A percentile compares a stretch with the other conserved stretches of the same genome.
Evolutionary conservation across 352 stramenopile genomes (phyloP).

Genomic region (Phytophthora boehmeriae): DNA sequence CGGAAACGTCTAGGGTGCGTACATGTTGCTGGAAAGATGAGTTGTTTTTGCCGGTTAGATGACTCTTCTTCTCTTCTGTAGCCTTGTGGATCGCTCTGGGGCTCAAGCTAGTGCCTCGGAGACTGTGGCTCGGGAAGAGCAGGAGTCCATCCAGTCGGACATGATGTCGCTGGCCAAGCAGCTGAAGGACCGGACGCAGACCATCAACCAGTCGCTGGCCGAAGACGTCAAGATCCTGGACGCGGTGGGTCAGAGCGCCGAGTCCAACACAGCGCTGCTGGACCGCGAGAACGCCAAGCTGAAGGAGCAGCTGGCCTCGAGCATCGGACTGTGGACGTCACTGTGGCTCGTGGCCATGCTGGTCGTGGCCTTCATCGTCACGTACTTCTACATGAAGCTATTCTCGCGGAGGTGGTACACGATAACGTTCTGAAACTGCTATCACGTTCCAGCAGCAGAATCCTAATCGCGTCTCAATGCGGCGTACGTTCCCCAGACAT

Average conservation of each 20-base stretch:
- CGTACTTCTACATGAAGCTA: slow-evolving; percentile 84
- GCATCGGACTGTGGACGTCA: slow-evolving; percentile 80
- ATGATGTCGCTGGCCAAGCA: slow-evolving; percentile 76
- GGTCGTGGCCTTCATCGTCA: slow-evolving; percentile 67
- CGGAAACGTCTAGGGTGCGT: slow-evolving; percentile 61
- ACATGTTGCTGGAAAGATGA: not conserved
- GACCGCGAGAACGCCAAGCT: slow-evolving; percentile 68
- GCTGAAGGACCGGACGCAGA: slow-evolving; percentile 77
- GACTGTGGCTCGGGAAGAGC: slow-evolving; percentile 56
- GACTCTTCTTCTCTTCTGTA: slow-evolving; percentile 2
- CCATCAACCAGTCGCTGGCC: slow-evolving; percentile 71
- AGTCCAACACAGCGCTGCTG: slow-evolving; percentile 66
- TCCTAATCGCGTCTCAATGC: too few relatives aligned
- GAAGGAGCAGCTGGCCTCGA: slow-evolving; percentile 68
- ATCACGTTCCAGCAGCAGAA: too few relatives aligned
- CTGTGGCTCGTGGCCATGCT: slow-evolving; percentile 67
- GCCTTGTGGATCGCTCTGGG: slow-evolving; percentile 42
- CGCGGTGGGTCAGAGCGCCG: slow-evolving; percentile 68
- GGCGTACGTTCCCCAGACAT: too few relatives aligned
- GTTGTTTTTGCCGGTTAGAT: not conserved
- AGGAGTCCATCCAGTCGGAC: slow-evolving; percentile 74
- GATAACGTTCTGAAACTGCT: too few relatives aligned
- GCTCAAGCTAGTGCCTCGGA: slow-evolving; percentile 43
- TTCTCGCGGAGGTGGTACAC: slow-evolving; percentile 69
- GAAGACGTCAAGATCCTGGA: slow-evolving; percentile 82